Evolutionary conservation across 192 early-diverging fungal species (phyloP), one percentile per base, ranked within the genome.

Genomic region (Backusella circina): DNA sequence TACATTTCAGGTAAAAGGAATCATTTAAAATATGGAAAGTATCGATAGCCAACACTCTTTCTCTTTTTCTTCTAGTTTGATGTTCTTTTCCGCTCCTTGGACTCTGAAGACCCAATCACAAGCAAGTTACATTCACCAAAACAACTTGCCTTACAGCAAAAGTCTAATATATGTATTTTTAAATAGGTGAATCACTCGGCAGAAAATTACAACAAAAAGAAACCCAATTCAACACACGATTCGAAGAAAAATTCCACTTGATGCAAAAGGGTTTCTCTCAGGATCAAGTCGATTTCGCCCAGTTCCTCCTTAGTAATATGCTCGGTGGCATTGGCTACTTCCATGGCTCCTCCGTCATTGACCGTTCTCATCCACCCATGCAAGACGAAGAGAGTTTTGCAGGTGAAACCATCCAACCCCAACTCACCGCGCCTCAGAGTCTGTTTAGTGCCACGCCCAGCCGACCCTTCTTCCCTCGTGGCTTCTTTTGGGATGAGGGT

Each of bases 401-500:
- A 47, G 84, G 74, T 32, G 81, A 83, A 66, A 78, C 85, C 33
- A 28, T 86, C 65, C 64, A 87, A 37, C 89, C 93, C 0, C 66
- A 90, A 72, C 73, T 87, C 16, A 91, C 91, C 57, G 75, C 79
- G 3, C 94, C 96, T 0, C 84, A 85, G 15, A 81, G 87, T 18
- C 80, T 98, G 28, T 96, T 97, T 78, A 89, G 92, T 0, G 91
- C 92, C 0, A 92, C 94, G 2, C 95, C 97, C 1, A 93, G 91
- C 6, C 88, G 97, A 36, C 92, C 97, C 15, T 98, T 98, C 78
- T 98, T 98, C 79, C 95, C 97, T 64, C 87, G 97, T 33, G 97
- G 97, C 18, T 98, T 97, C 70, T 87, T 96, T 44, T 98, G 97
- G 93, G 97, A 98, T 80, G 95, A 96, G 80, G 97, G 97, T 0